Conservation (phyloP, 331 rosid genomes). For the Acacia pycnantha region DNA sequence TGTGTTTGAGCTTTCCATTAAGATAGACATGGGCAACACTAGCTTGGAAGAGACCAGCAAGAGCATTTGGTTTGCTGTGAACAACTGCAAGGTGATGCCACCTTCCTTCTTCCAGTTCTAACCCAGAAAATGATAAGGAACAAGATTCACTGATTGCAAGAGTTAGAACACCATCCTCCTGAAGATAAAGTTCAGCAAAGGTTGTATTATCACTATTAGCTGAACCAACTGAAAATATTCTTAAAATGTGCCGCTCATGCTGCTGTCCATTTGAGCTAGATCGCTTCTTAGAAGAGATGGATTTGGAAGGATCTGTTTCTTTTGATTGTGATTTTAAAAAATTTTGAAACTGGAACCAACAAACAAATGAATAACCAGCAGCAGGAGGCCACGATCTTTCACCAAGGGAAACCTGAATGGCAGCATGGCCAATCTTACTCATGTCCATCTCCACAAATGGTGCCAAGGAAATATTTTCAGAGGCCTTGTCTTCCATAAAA, state of each 20-base stretch:
- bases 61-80: slow-evolving; percentile 99
- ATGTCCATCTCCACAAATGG: slow-evolving; percentile 97
- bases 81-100: slow-evolving; percentile 99
- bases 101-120: slow-evolving; percentile 96
- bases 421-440: slow-evolving; percentile 92
- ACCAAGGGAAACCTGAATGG: slow-evolving; percentile 97
- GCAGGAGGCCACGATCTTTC: slow-evolving; percentile 99
- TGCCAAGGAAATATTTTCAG: slow-evolving; percentile 80
- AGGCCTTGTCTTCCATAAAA: slow-evolving; percentile 75
- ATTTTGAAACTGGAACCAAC: slow-evolving; percentile 94
- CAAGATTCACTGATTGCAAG: slow-evolving; percentile 92
- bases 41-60: slow-evolving; percentile 98
- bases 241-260: slow-evolving; percentile 62
- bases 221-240: slow-evolving; percentile 94
- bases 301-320: slow-evolving; percentile 70
- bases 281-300: slow-evolving; percentile 60
- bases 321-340: slow-evolving; percentile 69
- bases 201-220: slow-evolving; percentile 64
- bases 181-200: slow-evolving; percentile 92
- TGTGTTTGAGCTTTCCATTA: slow-evolving; percentile 93
- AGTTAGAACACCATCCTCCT: slow-evolving; percentile 93
- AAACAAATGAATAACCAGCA: slow-evolving; percentile 98
- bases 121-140: slow-evolving; percentile 83
- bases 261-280: slow-evolving; percentile 47
- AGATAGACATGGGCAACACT: slow-evolving; percentile 95